phyloP scores from a whole-genome alignment of 768 basidiomycete species.

The Lactarius akahatsu region DNA sequence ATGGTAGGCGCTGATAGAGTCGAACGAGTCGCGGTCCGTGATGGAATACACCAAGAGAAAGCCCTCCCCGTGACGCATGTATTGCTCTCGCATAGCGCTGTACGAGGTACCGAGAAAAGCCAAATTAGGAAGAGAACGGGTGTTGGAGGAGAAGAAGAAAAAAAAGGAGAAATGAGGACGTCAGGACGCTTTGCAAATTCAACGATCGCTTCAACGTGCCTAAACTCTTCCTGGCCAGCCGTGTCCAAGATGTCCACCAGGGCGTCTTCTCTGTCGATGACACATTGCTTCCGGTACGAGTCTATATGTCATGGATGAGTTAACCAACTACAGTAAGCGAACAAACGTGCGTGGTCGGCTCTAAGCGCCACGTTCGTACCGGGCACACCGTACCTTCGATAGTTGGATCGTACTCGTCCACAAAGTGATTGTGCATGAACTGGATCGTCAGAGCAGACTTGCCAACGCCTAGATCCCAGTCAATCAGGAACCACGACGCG shows the following conservation, averaged over 20 bases:
- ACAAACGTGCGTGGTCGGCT: constrained; percentile 14
- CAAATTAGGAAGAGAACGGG: not conserved
- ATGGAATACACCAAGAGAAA: constrained; percentile 98
- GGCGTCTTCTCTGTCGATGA: constrained; percentile 96
- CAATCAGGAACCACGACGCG: not conserved
- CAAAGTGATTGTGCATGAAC: constrained; percentile 94
- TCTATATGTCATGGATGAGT: constrained; percentile 45
- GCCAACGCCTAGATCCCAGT: constrained; percentile 52
- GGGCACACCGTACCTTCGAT: constrained; percentile 65
- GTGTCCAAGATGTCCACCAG: constrained; percentile 95
- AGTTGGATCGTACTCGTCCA: constrained; percentile 92
- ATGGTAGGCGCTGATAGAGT: constrained; percentile 93
- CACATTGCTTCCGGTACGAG: constrained; percentile 94
- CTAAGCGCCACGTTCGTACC: constrained; percentile 14
- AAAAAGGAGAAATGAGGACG: not conserved
- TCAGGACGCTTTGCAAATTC: constrained; percentile 4
- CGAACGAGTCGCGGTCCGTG: constrained; percentile 95
- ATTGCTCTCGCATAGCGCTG: constrained; percentile 98
- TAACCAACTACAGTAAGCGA: constrained; percentile 1
- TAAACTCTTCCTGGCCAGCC: constrained; percentile 97
- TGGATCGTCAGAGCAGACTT: constrained; percentile 97
- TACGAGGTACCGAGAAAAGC: not conserved
- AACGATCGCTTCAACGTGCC: constrained; percentile 49
- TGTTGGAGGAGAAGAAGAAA: too few relatives aligned
- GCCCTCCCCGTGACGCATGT: constrained; percentile 97